Conservation (phyloP, 192 early-diverging fungal genomes). For the Backusella tuberculispora region DNA sequence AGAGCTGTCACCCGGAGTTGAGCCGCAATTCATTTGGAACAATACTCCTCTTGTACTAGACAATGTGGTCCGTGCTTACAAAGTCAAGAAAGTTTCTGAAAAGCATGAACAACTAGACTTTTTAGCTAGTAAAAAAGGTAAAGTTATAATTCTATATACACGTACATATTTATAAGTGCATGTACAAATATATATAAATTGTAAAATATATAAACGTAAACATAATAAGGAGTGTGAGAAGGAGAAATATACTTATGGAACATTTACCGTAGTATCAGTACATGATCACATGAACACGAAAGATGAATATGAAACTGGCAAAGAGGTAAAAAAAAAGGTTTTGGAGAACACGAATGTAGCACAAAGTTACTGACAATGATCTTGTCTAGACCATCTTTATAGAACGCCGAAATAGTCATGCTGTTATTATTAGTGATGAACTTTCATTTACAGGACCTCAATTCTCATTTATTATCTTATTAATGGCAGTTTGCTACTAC, state of each 20-base stretch:
- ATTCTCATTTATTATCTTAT: slow-evolving; percentile 34
- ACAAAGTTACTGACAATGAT: slow-evolving; percentile 11
- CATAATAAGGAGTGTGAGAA: too few relatives aligned
- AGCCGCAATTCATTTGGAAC: slow-evolving; percentile 17
- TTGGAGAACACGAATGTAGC: background rate
- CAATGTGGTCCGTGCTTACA: slow-evolving; percentile 6
- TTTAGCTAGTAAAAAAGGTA: background rate
- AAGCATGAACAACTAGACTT: background rate
- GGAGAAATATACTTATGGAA: background rate
- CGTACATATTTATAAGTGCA: too few relatives aligned
- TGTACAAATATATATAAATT: too few relatives aligned
- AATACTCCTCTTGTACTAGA: slow-evolving; percentile 6
- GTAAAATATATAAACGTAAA: too few relatives aligned
- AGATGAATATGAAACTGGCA: slow-evolving; percentile 11
- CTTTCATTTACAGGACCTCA: slow-evolving; percentile 43
- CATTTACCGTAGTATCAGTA: slow-evolving; percentile 1
- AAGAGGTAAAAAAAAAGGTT: slow-evolving; percentile 5
- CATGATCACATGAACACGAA: background rate
- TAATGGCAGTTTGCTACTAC: slow-evolving; percentile 43
- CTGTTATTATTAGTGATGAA: slow-evolving; percentile 40
- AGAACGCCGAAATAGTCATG: slow-evolving; percentile 10
- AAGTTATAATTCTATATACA: background rate
- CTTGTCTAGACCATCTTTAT: slow-evolving; percentile 10
- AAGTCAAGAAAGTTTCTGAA: background rate
- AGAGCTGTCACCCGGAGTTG: background rate